Percentiles rank a stretch among this genome's conserved stretches.
Conservation (phyloP, 805 yeast genomes). For the Nakazawaea ernobii region DNA sequence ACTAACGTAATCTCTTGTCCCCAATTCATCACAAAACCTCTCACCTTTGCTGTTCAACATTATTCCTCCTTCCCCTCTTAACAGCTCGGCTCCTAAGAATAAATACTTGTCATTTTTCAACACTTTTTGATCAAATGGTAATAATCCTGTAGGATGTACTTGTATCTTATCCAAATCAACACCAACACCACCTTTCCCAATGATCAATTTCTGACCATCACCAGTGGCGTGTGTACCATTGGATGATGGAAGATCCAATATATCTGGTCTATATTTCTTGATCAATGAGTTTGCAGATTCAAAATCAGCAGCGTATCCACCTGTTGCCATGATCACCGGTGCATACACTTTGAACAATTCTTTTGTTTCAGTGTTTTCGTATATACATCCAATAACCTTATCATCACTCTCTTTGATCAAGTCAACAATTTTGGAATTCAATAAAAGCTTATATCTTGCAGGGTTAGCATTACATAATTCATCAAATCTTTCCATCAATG, state of each 20-base stretch:
- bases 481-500: slow-evolving; percentile 44
- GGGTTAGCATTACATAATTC: slow-evolving; percentile 38
- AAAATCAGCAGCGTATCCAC: slow-evolving; percentile 65
- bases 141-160: slow-evolving; percentile 64
- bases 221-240: slow-evolving; percentile 60
- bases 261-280: slow-evolving; percentile 53
- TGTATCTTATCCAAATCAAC: slow-evolving; percentile 62
- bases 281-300: slow-evolving; percentile 40
- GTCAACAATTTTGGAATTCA: slow-evolving; percentile 33
- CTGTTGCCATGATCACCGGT: slow-evolving; percentile 58
- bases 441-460: slow-evolving; percentile 24
- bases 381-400: slow-evolving; percentile 22
- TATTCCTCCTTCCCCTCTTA: slow-evolving; percentile 63
- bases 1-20: slow-evolving; percentile 55
- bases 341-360: slow-evolving; percentile 30
- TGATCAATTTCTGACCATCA: slow-evolving; percentile 54
- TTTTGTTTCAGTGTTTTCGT: slow-evolving; percentile 23
- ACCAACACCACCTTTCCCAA: slow-evolving; percentile 40
- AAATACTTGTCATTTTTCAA: slow-evolving; percentile 42
- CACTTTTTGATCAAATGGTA: slow-evolving; percentile 38
- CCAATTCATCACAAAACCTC: slow-evolving; percentile 55
- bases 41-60: slow-evolving; percentile 46
- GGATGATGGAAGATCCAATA: slow-evolving; percentile 50
- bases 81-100: slow-evolving; percentile 60
- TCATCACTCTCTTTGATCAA: slow-evolving; percentile 20